A percentile compares a stretch with the other conserved stretches of the same genome.
phyloP scores from a whole-genome alignment of 441 rosid genomes.

The Populus hybrid region DNA sequence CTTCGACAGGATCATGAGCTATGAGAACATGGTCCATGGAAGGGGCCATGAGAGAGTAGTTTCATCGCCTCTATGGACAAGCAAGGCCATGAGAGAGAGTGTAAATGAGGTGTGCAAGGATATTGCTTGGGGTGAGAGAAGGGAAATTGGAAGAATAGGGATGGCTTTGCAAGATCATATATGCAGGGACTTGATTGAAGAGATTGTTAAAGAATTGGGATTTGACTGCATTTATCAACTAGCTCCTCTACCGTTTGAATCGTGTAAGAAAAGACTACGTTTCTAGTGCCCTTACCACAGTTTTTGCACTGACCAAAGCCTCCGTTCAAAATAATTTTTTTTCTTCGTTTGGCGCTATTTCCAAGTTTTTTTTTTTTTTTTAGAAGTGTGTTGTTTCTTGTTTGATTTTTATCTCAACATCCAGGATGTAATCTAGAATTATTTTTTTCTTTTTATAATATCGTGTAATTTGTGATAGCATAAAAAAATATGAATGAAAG shows the following conservation, averaged over 20 bases:
- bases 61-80: constrained; percentile 14
- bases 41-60: neutral
- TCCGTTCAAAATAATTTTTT: neutral
- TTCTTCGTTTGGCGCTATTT: neutral
- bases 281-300: constrained; percentile 3
- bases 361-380: neutral
- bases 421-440: neutral
- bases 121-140: constrained; percentile 55
- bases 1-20: constrained; percentile 20
- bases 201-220: constrained; percentile 43
- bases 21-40: neutral
- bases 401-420: neutral
- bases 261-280: constrained; percentile 29
- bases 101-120: constrained; percentile 66
- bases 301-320: neutral
- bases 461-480: neutral
- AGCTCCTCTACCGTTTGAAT: constrained; percentile 21
- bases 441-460: too few relatives aligned
- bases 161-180: constrained; percentile 62
- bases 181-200: constrained; percentile 63
- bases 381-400: neutral
- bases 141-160: constrained; percentile 65
- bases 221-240: neutral
- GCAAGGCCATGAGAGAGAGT: constrained; percentile 54
- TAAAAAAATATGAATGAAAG: too few relatives aligned